Evolutionary conservation across 2,329 filamentous ascomycete genomes (phyloP), one percentile per base, ranked within the genome.

Genomic region (Leptographium procerum): DNA sequence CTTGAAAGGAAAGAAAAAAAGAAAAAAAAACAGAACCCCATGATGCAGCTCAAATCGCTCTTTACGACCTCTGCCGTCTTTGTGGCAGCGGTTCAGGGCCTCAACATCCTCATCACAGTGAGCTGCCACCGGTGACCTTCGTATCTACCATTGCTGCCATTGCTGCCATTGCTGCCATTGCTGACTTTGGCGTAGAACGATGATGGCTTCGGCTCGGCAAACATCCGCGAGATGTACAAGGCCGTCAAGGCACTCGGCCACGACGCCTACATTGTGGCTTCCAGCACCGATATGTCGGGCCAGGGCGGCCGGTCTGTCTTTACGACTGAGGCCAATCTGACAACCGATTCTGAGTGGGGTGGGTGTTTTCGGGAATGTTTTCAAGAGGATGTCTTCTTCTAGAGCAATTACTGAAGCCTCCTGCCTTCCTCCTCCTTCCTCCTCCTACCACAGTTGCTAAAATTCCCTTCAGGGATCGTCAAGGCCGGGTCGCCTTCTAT

Each of bases 231-330:
- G 57, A 65, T 75, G 31, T 75, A 76, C 64, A 64, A 63, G 52
- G 62, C 65, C 22, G 60, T 69, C 57, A 83, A 83, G 60, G 79
- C 81, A 45, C 75, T 77, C 53, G 83, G 83, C 67, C 84, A 84
- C 69, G 83, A 83, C 63, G 77, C 74, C 55, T 82, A 72, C 70
- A 72, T 71, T 53, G 71, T 77, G 36, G 65, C 68, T 19, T 72
- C 73, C 1, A 75, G 69, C 6, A 68, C 69, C 34, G 71, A 77
- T 53, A 69, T 78, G 63, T 75, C 72, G 28, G 76, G 73, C 33
- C 72, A 74, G 61, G 77, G 75, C 53, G 74, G 74, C 40, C 73
- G 71, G 24, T 65, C 69, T 4, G 70, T 72, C 58, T 79, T 77
- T 68, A 72, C 75, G 1, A 72, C 68, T 33, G 66, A 68, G 13